Evolutionary conservation across 805 yeast species (phyloP).

Genomic region (Monosporozyma aquatica): DNA sequence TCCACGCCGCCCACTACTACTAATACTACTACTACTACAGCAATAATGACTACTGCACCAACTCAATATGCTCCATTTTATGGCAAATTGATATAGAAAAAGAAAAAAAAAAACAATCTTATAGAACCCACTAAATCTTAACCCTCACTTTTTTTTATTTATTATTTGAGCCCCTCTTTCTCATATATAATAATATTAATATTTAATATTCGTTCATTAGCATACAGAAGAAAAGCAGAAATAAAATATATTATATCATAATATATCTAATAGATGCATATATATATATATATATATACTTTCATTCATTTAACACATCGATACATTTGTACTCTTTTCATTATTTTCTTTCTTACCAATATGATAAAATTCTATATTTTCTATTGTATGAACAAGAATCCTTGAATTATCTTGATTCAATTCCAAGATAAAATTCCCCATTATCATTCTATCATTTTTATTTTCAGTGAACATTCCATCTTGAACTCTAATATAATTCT

Average conservation of each 20-base stretch:
- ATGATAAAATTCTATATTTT: slow-evolving; percentile 53
- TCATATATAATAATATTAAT: too few species aligned
- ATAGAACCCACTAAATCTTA: background rate
- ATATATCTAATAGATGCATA: background rate
- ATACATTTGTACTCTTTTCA: background rate
- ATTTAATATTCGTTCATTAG: too few species aligned
- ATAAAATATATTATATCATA: too few species aligned
- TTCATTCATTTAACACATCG: background rate
- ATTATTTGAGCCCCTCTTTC: too few species aligned
- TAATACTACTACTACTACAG: background rate
- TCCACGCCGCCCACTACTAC: background rate
- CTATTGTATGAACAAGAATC: slow-evolving; percentile 57
- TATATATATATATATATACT: background rate
- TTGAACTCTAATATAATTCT: background rate
- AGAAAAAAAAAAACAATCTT: background rate
- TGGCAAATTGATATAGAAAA: background rate
- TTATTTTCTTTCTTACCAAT: slow-evolving; percentile 13
- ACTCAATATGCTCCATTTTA: background rate
- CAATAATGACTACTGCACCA: too few species aligned
- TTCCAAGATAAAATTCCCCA: slow-evolving; percentile 59
- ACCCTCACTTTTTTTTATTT: background rate
- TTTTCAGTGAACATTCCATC: background rate
- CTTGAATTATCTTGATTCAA: slow-evolving; percentile 45
- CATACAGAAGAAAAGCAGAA: too few species aligned
- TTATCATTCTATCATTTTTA: slow-evolving; percentile 5